Percentiles rank a stretch among this genome's conserved stretches.
Conservation (phyloP, 2,329 filamentous ascomycete genomes). For the Pestalotiopsis sp. region DNA sequence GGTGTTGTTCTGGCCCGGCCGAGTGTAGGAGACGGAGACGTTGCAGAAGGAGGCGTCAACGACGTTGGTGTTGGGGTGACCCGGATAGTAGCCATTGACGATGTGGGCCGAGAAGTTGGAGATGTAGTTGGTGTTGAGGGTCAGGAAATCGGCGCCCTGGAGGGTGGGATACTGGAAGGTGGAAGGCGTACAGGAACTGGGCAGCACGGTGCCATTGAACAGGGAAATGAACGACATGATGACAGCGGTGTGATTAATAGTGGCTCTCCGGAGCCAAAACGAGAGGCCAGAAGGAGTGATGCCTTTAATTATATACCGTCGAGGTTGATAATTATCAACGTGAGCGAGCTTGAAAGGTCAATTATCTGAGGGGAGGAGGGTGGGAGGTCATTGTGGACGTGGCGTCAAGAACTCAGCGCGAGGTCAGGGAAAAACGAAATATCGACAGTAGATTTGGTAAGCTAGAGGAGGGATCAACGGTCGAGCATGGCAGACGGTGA, state of each 20-base stretch:
- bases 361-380: not conserved
- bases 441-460: not conserved
- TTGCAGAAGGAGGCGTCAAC: slow-evolving; percentile 7
- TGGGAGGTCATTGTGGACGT: not conserved
- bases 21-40: slow-evolving; percentile 12
- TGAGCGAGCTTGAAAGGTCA: not conserved
- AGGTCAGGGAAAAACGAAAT: not conserved
- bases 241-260: not conserved
- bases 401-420: not conserved
- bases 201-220: not conserved
- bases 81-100: not conserved
- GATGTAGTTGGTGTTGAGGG: not conserved
- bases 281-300: not conserved
- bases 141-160: not conserved
- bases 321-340: not conserved
- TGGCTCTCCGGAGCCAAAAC: not conserved
- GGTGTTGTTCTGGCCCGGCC: slow-evolving; percentile 7
- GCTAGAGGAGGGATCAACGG: not conserved
- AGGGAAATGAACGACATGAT: not conserved
- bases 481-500: not conserved
- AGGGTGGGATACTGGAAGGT: not conserved
- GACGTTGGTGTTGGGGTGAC: not conserved
- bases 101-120: not conserved
- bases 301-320: not conserved
- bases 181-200: not conserved